These are phyloP conservation scores for Inga laurina DNA, from an alignment of 306 rosid genomes.

Conservation along the genomic window DNA sequence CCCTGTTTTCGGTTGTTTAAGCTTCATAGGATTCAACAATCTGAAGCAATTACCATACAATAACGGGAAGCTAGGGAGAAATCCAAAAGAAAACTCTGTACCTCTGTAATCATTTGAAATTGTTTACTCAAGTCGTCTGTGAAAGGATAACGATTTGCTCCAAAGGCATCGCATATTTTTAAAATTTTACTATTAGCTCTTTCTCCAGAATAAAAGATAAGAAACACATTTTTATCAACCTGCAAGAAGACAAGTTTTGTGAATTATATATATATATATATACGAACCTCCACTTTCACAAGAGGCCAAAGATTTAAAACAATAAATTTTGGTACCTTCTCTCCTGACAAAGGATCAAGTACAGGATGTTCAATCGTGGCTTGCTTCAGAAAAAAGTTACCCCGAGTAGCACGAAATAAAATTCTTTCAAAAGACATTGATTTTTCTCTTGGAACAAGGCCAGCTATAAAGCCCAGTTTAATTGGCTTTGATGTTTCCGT, in stretches of 20 bases:
- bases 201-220: constrained; percentile 84
- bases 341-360: constrained; percentile 74
- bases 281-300: constrained; percentile 18
- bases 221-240: constrained; percentile 87
- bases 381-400: constrained; percentile 78
- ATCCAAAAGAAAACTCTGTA: constrained; percentile 25
- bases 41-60: constrained; percentile 9
- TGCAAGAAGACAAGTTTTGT: constrained; percentile 33
- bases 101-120: constrained; percentile 72
- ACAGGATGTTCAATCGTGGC: constrained; percentile 59
- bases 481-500: constrained; percentile 55
- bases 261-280: constrained; percentile 8
- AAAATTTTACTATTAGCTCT: constrained; percentile 69
- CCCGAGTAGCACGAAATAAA: constrained; percentile 82
- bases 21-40: constrained; percentile 12
- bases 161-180: constrained; percentile 88
- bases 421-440: constrained; percentile 72
- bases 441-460: constrained; percentile 82
- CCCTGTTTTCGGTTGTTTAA: neutral
- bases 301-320: constrained; percentile 24
- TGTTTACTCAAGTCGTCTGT: constrained; percentile 67
- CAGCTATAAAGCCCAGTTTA: constrained; percentile 68
- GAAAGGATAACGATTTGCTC: constrained; percentile 89
- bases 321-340: constrained; percentile 54
- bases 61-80: constrained; percentile 14